Base-by-base conservation (phyloP, 176 grass and related monocot species). In the Cymbopogon citratus region DNA sequence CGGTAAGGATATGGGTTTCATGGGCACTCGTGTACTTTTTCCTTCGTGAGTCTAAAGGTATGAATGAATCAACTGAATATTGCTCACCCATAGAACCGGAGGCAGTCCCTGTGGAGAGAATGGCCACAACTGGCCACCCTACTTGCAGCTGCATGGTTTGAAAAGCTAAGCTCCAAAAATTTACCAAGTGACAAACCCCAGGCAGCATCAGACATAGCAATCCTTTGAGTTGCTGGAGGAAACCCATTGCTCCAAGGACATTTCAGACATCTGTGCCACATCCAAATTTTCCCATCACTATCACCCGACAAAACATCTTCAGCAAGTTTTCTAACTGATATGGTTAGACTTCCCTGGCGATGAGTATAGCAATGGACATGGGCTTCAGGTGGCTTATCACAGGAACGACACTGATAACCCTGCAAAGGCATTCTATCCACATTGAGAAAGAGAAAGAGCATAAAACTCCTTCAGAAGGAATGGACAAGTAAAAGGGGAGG, bases 81-180 rank as follows among this genome's bases (percentile, higher is more conserved):
- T 14, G 24, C 84, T 79, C 91, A 99, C 96, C 92, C 96, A 85
- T 99, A 99, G 45, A 93, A 99, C 43, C 96, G 86, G 66, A 99
- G 88, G 69, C 96, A 99, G 76, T 99, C 96, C 77, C 87, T 99
- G 69, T 99, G 96, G 76, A 99, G 87, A 78, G 90, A 95, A 85
- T 99, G 96, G 26, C 96, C 96, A 46, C 96, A 99, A 66, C 91
- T 84, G 33, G 96, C 92, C 34, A 99, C 91, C 80, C 96, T 87
- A 91, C 91, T 99, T 90, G 92, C 89, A 73, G 96, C 91, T 86
- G 93, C 91, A 84, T 95, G 88, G 48, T 99, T 94, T 80, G 96
- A 93, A 84, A 99, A 99, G 72, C 93, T 95, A 81, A 99, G 92
- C 76, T 99, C 96, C 85, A 99, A 95, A 87, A 95, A 99, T 86